Base-by-base conservation (phyloP, 805 yeast genomes). In the Ogataea corticis region DNA sequence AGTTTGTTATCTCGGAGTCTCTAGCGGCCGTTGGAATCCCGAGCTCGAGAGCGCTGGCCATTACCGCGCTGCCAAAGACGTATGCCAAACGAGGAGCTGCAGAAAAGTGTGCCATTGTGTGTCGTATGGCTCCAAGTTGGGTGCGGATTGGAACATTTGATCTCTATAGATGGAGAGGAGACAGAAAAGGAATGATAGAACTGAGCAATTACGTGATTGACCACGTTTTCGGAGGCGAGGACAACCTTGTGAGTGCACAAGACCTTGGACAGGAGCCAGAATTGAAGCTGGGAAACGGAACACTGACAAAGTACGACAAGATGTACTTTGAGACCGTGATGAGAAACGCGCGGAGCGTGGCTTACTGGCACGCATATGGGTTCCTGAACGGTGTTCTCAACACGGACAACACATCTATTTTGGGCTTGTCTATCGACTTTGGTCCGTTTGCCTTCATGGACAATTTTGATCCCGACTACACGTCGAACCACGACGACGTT, bases 391-490 rank as follows among this genome's bases (percentile, higher is more conserved):
- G 99, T 12, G 98, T 94, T 4, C 70, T 94, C 45, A 92, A 92
- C 63, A 91, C 98, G 0, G 99, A 92, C 61, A 92, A 92, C 61
- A 88, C 97, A 1, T 87, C 96, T 0, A 74, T 92, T n/a, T 59
- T 85, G 35, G 99, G 99, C 0, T 69, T 90, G 10, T 79, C 96
- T 0, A 78, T 94, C 65, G 99, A 92, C 65, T 94, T 85, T 65
- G 99, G 98, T 2, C 98, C 99, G 0, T 94, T 87, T 68, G 87
- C 95, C 15, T 85, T 90, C 49, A 77, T 91, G 85, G 97, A 91
- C 59, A 79, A 77, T 37, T 92, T 84, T 61, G 83, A 88, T 57
- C 91, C 95, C 13, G 65, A 75, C 39, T 92, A 76, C 59, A 87
- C 97, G 0, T 92, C 98, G 2, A 92, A 94, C 61, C 89, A 88